phyloP scores from a whole-genome alignment of 139 green algal genomes.

The Mychonastes homosphaera region DNA sequence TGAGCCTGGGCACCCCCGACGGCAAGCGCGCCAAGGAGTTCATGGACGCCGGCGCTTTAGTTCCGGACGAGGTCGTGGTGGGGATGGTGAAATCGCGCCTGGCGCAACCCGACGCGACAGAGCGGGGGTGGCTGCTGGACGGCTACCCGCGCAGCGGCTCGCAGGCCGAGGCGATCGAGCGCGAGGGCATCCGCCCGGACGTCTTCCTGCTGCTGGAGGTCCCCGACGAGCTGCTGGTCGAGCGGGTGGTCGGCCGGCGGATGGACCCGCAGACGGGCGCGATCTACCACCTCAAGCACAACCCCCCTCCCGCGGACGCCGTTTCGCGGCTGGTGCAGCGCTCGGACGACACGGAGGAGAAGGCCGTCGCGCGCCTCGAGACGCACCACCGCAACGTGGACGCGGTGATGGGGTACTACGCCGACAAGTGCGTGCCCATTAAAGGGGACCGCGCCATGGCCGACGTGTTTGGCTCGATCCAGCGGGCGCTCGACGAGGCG shows the following conservation, averaged over 20 bases:
- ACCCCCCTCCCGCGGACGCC: constrained; percentile 69
- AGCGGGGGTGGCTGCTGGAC: constrained; percentile 90
- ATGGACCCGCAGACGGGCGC: constrained; percentile 76
- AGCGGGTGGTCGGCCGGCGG: constrained; percentile 85
- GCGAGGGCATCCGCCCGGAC: constrained; percentile 83
- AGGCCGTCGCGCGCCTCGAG: constrained; percentile 54
- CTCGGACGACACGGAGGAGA: constrained; percentile 93
- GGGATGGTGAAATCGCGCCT: constrained; percentile 83
- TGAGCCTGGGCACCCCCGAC: constrained; percentile 65
- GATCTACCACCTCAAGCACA: constrained; percentile 89
- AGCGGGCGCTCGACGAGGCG: constrained; percentile 28
- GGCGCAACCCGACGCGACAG: constrained; percentile 28
- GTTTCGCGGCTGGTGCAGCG: constrained; percentile 52
- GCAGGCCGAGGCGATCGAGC: constrained; percentile 88
- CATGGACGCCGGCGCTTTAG: constrained; percentile 90
- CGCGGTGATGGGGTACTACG: constrained; percentile 71
- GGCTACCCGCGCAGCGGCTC: constrained; percentile 85
- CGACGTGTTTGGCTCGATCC: constrained; percentile 57
- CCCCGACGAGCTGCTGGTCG: constrained; percentile 83
- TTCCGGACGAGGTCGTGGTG: constrained; percentile 90
- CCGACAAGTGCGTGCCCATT: constrained; percentile 32
- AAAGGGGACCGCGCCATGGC: constrained; percentile 67
- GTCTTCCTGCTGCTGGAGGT: constrained; percentile 94
- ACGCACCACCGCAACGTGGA: constrained; percentile 72
- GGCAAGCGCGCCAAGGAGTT: constrained; percentile 63